Evolutionary conservation across 148 eudicot species (phyloP), one percentile per base, ranked within the genome.

Genomic region (Chenopodium formosanum): DNA sequence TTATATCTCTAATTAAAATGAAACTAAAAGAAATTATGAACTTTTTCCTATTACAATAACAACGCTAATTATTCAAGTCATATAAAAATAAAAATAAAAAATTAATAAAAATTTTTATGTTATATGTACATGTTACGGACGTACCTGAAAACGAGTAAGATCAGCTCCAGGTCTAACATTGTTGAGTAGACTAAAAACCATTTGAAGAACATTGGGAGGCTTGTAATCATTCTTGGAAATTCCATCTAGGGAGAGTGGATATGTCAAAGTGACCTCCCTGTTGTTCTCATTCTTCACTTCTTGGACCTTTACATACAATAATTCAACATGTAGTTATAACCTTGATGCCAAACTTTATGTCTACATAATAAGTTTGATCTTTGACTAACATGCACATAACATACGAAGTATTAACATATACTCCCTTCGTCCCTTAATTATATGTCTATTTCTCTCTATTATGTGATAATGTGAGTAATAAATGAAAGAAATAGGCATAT

Each of bases 131-230:
- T 50, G 16, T 50, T 13, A 50, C 29, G 19, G 4, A 78, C 80
- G 70, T 83, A 78, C 95, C 92, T 89, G 92, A 77, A 89, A 87
- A 6, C 89, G 91, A 64, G 89, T 91, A 85, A 94, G 94, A 67
- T 94, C 98, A 14, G 98, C 82, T 23, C 94, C 96, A 1, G 90
- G 92, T 20, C 90, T 82, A 8, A 92, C 86, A 73, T 76, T 92
- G 76, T 27, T 84, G 6, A 94, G 80, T 52, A 94, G 92, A 80
- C 91, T 83, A 7, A 94, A 85, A 4, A 94, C 58, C 12, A 93
- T 88, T 80, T 88, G 88, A 63, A 90, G 58, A 68, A 91, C 60
- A 84, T 90, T 92, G 0, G 97, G 97, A 70, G 91, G 86, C 82
- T 83, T 85, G 81, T 89, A 86, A 13, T 89, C 87, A 56, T 72